Evolutionary conservation across 73 alveolate genomes (phyloP), one percentile per base, ranked within the genome.

Genomic region (Effrenium voratum): DNA sequence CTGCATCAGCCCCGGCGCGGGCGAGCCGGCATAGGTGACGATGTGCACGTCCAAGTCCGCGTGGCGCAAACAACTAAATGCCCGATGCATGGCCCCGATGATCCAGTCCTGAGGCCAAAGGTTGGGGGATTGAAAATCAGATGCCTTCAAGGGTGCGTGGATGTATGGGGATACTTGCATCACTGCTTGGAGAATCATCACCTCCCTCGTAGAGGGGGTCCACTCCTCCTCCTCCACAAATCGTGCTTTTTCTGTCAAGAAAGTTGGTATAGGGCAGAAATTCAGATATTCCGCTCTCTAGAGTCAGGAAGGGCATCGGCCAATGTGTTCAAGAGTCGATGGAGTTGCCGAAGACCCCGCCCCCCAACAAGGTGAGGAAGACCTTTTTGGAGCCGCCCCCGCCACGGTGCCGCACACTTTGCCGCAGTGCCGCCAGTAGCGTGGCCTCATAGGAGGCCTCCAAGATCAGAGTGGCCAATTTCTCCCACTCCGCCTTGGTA

Each of bases 401-500:
- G 5, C 87, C 87, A n/a, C 55, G 87, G 57, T 90, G 97, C 40
- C 34, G 66, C 38, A 45, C 36, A 24, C 87, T 87, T 75, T 90
- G 97, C 75, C 47, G 75, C 66, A 90, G 52, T 41, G 97, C 97
- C 26, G 97, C 86, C 76, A 90, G 57, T 3, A 90, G 86, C 40
- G 97, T 90, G 40, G 97, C 97, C 98, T 73, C 91, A 68, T 92
- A 92, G 8, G 98, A 72, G n/a, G 91, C 98, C 81, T 92, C 91
- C 59, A 92, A 16, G 91, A 92, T 77, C 63, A 92, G 30, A 22
- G 81, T 59, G 3, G 98, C 98, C 91, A 92, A 22, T 3, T 80
- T 91, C 40, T 92, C 52, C 98, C 98, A 92, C 34, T 92, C 92
- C 2, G 59, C 80, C 59, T 47, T n/a, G 49, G 92, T 22, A 34